A percentile compares a stretch with the other conserved stretches of the same genome.
Evolutionary conservation across 208 protist genomes (phyloP).

Genomic region (Leishmania arabica): DNA sequence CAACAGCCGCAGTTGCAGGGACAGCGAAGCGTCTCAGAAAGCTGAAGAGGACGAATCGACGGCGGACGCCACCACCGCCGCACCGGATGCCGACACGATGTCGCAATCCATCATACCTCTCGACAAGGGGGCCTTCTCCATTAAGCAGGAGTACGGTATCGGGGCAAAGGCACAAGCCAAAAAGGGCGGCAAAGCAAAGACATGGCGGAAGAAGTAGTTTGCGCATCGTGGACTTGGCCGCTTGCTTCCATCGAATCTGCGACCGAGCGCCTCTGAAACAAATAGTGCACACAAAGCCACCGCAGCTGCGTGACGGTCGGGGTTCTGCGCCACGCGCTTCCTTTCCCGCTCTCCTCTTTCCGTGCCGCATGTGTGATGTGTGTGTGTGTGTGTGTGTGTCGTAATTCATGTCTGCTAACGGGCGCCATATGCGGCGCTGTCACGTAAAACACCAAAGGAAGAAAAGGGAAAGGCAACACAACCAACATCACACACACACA

Average conservation of each 20-base stretch:
- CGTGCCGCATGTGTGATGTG: neutral
- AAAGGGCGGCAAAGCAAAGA: slow-evolving; percentile 5
- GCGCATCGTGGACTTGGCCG: neutral
- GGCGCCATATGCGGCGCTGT: neutral
- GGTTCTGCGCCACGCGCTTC: too few species aligned
- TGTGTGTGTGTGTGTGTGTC: neutral
- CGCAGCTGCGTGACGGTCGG: too few species aligned
- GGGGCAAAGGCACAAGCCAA: slow-evolving; percentile 17
- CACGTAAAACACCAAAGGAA: neutral
- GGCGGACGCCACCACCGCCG: neutral
- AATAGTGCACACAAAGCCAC: neutral
- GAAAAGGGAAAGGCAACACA: neutral
- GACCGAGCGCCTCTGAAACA: neutral
- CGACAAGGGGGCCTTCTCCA: slow-evolving; percentile 25
- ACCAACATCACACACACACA: too few species aligned
- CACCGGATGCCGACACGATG: neutral
- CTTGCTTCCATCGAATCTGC: neutral
- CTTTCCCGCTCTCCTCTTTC: neutral
- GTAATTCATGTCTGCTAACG: neutral
- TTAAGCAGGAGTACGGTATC: slow-evolving; percentile 33
- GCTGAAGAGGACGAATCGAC: neutral
- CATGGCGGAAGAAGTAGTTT: neutral
- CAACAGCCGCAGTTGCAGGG: slow-evolving; percentile 14
- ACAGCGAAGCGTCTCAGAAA: neutral
- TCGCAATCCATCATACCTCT: slow-evolving; percentile 1